A percentile compares a stretch with the other conserved stretches of the same genome.
Conservation (phyloP, 106 monocot species). For the Dactylorhiza incarnata region DNA sequence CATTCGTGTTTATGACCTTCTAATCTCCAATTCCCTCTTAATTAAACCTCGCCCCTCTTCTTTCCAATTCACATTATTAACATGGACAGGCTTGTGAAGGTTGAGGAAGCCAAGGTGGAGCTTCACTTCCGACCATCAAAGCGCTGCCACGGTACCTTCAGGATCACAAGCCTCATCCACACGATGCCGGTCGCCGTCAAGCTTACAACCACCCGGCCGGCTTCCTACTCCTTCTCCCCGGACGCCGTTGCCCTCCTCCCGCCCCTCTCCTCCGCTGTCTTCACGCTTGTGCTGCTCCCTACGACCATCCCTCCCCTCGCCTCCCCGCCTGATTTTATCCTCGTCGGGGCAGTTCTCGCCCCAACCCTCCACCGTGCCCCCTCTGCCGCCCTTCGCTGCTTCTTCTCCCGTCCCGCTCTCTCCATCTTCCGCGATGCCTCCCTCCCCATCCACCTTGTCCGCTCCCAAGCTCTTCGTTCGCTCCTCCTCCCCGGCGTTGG, state of each 20-base stretch:
- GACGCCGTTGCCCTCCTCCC: constrained; percentile 7
- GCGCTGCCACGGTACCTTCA: background rate
- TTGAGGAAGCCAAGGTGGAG: background rate
- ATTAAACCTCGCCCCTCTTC: background rate
- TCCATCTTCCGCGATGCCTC: constrained; percentile 18
- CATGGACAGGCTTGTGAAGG: constrained; percentile 9
- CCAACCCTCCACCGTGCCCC: constrained; percentile 8
- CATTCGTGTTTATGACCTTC: background rate
- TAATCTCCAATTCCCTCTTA: background rate
- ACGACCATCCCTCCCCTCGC: constrained; percentile 5
- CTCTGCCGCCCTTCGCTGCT: background rate
- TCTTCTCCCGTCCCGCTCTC: constrained; percentile 13
- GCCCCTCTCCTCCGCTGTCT: constrained; percentile 16
- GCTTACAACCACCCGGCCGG: background rate
- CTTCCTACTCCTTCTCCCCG: constrained; percentile 9
- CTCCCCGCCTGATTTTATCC: constrained; percentile 14
- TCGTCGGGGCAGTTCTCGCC: constrained; percentile 6
- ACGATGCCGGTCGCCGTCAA: constrained; percentile 12
- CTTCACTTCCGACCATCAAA: constrained; percentile 3
- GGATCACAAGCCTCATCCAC: constrained; percentile 9
- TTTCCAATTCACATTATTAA: background rate
- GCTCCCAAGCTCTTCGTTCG: constrained; percentile 12
- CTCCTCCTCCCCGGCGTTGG: background rate
- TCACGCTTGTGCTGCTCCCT: constrained; percentile 14
- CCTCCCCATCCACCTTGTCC: constrained; percentile 13